Evolutionary conservation across 2,329 filamentous ascomycete species (phyloP).

Genomic region (Acrocalymma vagum): DNA sequence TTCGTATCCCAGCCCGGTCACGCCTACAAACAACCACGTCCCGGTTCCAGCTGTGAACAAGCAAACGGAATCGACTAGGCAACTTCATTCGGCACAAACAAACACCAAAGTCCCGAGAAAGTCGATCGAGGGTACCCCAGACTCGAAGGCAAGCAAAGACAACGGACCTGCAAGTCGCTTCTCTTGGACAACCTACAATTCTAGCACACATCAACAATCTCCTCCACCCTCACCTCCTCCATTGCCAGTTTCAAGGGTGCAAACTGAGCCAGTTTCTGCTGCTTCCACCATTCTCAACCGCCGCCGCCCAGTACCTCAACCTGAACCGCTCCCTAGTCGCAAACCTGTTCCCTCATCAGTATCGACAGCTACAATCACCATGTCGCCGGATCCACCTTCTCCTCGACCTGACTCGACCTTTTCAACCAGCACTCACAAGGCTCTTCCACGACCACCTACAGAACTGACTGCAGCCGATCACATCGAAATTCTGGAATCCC

Average conservation of each 20-base stretch:
- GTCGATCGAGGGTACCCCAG: slow-evolving; percentile 29
- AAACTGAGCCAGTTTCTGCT: slow-evolving; percentile 34
- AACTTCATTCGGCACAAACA: slow-evolving; percentile 32
- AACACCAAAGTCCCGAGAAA: slow-evolving; percentile 30
- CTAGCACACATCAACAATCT: slow-evolving; percentile 51
- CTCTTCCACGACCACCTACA: slow-evolving; percentile 48
- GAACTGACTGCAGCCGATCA: slow-evolving; percentile 44
- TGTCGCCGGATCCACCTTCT: slow-evolving; percentile 24
- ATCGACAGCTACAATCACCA: slow-evolving; percentile 23
- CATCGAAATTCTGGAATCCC: slow-evolving; percentile 46
- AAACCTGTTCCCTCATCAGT: slow-evolving; percentile 34
- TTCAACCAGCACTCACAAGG: slow-evolving; percentile 41
- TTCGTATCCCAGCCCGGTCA: slow-evolving; percentile 38
- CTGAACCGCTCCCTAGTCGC: slow-evolving; percentile 32
- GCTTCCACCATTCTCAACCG: slow-evolving; percentile 41
- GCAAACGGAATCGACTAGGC: slow-evolving; percentile 19
- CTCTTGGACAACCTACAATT: slow-evolving; percentile 44
- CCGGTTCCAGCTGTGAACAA: slow-evolving; percentile 18
- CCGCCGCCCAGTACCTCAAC: slow-evolving; percentile 37
- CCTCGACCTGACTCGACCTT: slow-evolving; percentile 34
- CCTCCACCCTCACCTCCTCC: slow-evolving; percentile 51
- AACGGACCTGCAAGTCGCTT: slow-evolving; percentile 33
- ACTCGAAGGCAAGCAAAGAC: slow-evolving; percentile 26
- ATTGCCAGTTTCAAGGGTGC: slow-evolving; percentile 19
- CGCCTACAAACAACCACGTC: slow-evolving; percentile 33